These are phyloP conservation scores for Vigna nakashimae DNA, from an alignment of 306 rosid species.

Conservation along the genomic window DNA sequence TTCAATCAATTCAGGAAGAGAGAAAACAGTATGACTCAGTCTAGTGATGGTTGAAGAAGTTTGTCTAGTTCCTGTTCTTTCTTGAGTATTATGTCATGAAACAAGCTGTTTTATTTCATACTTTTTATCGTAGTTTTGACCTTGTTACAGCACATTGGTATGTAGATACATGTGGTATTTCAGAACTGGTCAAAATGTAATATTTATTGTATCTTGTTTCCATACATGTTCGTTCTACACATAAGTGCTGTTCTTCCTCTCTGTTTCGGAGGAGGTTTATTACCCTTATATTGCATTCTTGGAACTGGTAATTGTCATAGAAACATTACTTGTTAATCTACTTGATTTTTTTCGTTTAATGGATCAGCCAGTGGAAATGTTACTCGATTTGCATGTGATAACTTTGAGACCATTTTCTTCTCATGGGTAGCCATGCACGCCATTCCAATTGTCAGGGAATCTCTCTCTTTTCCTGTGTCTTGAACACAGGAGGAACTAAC, in stretches of 20 bases:
- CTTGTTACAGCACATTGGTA: constrained; percentile 37
- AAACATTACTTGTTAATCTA: neutral
- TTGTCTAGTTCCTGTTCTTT: constrained; percentile 14
- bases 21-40: constrained; percentile 64
- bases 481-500: neutral
- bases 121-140: constrained; percentile 44
- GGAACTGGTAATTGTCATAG: neutral
- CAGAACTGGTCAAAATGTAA: constrained; percentile 47
- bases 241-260: neutral
- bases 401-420: neutral
- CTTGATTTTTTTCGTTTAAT: neutral
- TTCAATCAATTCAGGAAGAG: constrained; percentile 90
- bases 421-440: neutral
- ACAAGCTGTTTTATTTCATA: constrained; percentile 22
- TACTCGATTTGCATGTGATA: neutral
- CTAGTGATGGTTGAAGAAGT: constrained; percentile 31
- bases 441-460: neutral
- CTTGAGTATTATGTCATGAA: constrained; percentile 40
- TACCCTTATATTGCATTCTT: neutral
- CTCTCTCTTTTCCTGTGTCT: neutral
- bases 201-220: constrained; percentile 19
- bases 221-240: constrained; percentile 1
- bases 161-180: constrained; percentile 51
- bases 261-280: too few relatives aligned
- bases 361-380: neutral